A percentile compares a stretch with the other conserved stretches of the same genome.
phyloP scores from a whole-genome alignment of 495 filamentous ascomycete species.

The Arthonia radiata region DNA sequence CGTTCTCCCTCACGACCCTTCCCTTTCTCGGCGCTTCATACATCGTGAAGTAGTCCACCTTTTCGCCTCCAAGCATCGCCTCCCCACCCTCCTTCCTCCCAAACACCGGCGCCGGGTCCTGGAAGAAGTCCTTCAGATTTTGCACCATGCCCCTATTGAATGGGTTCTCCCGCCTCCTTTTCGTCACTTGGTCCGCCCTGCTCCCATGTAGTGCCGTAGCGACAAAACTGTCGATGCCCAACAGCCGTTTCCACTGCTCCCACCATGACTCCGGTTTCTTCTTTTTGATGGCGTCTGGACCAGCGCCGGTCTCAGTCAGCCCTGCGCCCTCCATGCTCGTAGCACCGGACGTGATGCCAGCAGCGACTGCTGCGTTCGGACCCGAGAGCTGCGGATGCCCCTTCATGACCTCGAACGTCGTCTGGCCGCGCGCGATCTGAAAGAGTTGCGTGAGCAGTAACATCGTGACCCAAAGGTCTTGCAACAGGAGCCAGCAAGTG shows the following conservation, averaged over 20 bases:
- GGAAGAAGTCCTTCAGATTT: slow-evolving; percentile 95
- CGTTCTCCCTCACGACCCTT: too few relatives aligned
- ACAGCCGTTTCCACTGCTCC: slow-evolving; percentile 52
- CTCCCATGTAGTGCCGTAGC: slow-evolving; percentile 26
- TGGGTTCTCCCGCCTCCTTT: slow-evolving; percentile 38
- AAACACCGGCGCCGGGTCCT: slow-evolving; percentile 64
- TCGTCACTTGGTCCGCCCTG: slow-evolving; percentile 32
- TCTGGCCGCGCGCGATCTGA: slow-evolving; percentile 74
- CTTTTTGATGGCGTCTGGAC: slow-evolving; percentile 16
- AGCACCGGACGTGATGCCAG: slow-evolving; percentile 51
- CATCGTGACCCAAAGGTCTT: slow-evolving; percentile 89
- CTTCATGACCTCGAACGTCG: slow-evolving; percentile 86
- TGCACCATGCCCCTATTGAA: slow-evolving; percentile 57
- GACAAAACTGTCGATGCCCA: slow-evolving; percentile 82
- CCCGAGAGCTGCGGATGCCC: slow-evolving; percentile 27
- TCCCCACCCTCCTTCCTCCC: slow-evolving; percentile 44
- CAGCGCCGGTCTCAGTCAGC: slow-evolving; percentile 21
- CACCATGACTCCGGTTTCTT: slow-evolving; percentile 29
- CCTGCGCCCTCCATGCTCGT: slow-evolving; percentile 43
- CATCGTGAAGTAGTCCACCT: slow-evolving; percentile 66
- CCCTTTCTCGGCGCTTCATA: slow-evolving; percentile 80
- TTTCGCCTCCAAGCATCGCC: slow-evolving; percentile 50
- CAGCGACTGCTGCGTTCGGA: slow-evolving; percentile 35
- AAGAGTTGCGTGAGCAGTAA: slow-evolving; percentile 76
- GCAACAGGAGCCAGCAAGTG: slow-evolving; percentile 49